These are phyloP conservation scores for Carex pumila DNA, from an alignment of 176 grass and related monocot species.

Conservation along the genomic window DNA sequence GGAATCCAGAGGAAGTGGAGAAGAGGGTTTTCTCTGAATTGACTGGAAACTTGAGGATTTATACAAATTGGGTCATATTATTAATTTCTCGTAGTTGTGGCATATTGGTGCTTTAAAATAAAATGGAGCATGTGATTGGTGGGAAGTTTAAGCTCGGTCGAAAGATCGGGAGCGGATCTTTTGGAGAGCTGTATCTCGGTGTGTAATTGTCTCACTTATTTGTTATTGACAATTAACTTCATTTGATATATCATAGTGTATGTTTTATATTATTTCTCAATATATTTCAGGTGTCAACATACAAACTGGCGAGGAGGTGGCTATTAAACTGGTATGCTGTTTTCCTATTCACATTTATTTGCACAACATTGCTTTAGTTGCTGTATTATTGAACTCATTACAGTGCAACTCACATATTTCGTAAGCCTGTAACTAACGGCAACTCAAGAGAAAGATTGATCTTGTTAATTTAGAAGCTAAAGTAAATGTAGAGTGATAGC, in stretches of 20 bases:
- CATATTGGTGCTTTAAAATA: not conserved
- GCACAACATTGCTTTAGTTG: not conserved
- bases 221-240: conserved; percentile 5
- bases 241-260: not conserved
- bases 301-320: conserved; percentile 85
- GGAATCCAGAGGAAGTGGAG: not conserved
- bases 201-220: conserved; percentile 7
- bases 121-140: conserved; percentile 73
- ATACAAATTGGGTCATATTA: not conserved
- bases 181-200: conserved; percentile 79
- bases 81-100: not conserved
- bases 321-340: conserved; percentile 65
- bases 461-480: not conserved
- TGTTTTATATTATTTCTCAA: not conserved
- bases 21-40: not conserved
- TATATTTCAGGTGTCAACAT: conserved; percentile 54
- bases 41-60: not conserved
- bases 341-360: not conserved
- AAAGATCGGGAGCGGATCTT: conserved; percentile 84
- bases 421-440: not conserved
- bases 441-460: not conserved
- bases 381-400: not conserved
- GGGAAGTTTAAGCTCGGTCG: conserved; percentile 76
- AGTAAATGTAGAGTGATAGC: not conserved
- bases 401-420: not conserved